A percentile compares a stretch with the other conserved stretches of the same genome.
Evolutionary conservation across 345 rosid genomes (phyloP).

Genomic region (Cardamine occulta): DNA sequence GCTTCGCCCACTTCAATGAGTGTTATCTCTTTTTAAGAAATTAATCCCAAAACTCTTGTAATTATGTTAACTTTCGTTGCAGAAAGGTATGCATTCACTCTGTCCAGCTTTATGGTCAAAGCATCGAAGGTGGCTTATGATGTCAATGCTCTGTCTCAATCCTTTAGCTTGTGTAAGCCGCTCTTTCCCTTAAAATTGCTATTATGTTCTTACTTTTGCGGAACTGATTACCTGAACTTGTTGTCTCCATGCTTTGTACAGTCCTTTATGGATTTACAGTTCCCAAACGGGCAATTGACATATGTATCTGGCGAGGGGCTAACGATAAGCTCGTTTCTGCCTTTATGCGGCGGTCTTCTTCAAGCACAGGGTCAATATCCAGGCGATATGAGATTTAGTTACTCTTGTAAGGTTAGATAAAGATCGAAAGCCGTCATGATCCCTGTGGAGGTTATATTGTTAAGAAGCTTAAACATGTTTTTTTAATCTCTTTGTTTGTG

Average conservation of each 20-base stretch:
- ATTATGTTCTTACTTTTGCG: not conserved
- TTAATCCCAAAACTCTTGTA: not conserved
- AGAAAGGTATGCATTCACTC: conserved; percentile 95
- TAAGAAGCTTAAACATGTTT: not conserved
- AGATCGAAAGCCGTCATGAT: not conserved
- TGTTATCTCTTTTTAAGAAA: not conserved
- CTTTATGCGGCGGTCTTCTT: conserved; percentile 87
- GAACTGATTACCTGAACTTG: conserved; percentile 21
- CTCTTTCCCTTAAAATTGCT: not conserved
- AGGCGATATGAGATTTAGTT: conserved; percentile 97
- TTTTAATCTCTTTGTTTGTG: conserved; percentile 18
- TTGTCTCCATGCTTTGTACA: conserved; percentile 26
- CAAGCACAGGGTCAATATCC: conserved; percentile 99
- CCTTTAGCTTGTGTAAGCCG: conserved; percentile 88
- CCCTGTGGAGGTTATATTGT: conserved; percentile 1
- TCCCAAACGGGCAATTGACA: conserved; percentile 93
- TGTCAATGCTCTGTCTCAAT: conserved; percentile 97
- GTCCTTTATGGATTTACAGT: conserved; percentile 96
- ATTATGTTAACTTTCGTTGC: conserved; percentile 25
- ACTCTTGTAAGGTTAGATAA: conserved; percentile 72
- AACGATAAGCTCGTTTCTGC: conserved; percentile 84
- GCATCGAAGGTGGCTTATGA: conserved; percentile 96
- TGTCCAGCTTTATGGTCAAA: conserved; percentile 99
- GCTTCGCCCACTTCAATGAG: not conserved
- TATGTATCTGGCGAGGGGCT: conserved; percentile 94